Evolutionary conservation across 2,329 filamentous ascomycete genomes (phyloP), one percentile per base, ranked within the genome.

Genomic region (Claviceps arundinis): DNA sequence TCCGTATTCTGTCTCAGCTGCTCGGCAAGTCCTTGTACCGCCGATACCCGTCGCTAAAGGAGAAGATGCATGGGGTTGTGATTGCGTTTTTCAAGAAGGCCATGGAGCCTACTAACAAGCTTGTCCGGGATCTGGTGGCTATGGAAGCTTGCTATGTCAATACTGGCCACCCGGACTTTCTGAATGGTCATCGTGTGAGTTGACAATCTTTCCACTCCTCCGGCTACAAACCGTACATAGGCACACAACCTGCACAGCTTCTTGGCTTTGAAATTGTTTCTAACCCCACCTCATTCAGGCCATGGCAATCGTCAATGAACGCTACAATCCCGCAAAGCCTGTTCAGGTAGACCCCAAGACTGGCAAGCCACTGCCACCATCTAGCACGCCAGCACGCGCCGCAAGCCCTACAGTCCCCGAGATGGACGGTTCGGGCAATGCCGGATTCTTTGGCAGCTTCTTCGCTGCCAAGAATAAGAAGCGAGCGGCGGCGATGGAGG

Each of bases 401-500:
- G 78, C 79, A 52, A 95, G 84, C 64, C 93, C 89, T 7, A 85
- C 84, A 41, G 72, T 89, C 51, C 65, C 70, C 49, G 72, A 81
- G 44, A 59, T 65, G 43, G 70, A 73, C 45, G 71, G 70, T 30
- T 69, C 68, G 55, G 68, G 68, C 51, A 87, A 87, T 64, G 74
- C 78, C 55, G 89, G 91, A 40, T 98, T 98, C 78, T 98, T 98
- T 62, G 93, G 93, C 60, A 95, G 88, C 64, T 98, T 98, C 80
- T 98, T 96, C 66, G 89, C 93, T 11, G 90, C 88, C 65, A 98
- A 97, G 81, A 98, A 97, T 75, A 98, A 97, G 83, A 98, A 98
- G 81, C 97, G 96, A 84, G 94, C 95, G 73, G 93, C 93, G n/a
- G 90, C 91, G 47, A 98, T 98, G 93, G 93, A 98, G 68, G 77